phyloP scores from a whole-genome alignment of 2,329 filamentous ascomycete species.

The Apiospora aurea region DNA sequence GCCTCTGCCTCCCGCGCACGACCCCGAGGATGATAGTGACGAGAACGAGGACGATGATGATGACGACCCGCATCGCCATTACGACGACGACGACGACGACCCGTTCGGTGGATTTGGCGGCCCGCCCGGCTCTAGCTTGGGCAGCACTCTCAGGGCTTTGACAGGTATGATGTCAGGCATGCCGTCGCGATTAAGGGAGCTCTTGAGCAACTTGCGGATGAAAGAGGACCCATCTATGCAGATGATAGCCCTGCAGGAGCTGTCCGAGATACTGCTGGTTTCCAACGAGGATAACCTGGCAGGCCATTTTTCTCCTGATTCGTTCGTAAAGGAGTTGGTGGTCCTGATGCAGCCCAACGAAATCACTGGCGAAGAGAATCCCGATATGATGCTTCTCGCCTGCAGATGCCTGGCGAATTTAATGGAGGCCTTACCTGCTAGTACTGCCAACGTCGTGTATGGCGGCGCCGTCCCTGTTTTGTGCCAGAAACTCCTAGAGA shows the following conservation, averaged over 20 bases:
- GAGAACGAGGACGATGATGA: conserved; percentile 60
- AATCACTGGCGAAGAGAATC: conserved; percentile 82
- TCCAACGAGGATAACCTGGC: conserved; percentile 97
- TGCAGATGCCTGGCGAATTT: conserved; percentile 95
- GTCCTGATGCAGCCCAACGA: conserved; percentile 90
- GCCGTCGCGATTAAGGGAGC: conserved; percentile 78
- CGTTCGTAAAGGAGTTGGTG: conserved; percentile 95
- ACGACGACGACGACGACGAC: conserved; percentile 74
- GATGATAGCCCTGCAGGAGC: conserved; percentile 88
- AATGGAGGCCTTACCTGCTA: conserved; percentile 94
- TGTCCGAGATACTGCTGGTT: conserved; percentile 91
- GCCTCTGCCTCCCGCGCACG: conserved; percentile 52
- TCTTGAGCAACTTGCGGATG: conserved; percentile 76
- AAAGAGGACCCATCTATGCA: conserved; percentile 89
- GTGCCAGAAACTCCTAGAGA: conserved; percentile 94
- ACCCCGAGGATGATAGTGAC: conserved; percentile 47
- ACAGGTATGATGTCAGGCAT: conserved; percentile 92
- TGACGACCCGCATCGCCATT: conserved; percentile 62
- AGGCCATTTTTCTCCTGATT: conserved; percentile 92
- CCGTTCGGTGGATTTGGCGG: conserved; percentile 73
- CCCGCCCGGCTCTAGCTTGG: conserved; percentile 70
- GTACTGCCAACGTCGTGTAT: conserved; percentile 95
- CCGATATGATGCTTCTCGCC: conserved; percentile 95
- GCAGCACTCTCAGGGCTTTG: conserved; percentile 82
- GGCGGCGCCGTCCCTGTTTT: conserved; percentile 94